Evolutionary conservation across 768 basidiomycete species (phyloP).

Genomic region (Boletus speciosus): DNA sequence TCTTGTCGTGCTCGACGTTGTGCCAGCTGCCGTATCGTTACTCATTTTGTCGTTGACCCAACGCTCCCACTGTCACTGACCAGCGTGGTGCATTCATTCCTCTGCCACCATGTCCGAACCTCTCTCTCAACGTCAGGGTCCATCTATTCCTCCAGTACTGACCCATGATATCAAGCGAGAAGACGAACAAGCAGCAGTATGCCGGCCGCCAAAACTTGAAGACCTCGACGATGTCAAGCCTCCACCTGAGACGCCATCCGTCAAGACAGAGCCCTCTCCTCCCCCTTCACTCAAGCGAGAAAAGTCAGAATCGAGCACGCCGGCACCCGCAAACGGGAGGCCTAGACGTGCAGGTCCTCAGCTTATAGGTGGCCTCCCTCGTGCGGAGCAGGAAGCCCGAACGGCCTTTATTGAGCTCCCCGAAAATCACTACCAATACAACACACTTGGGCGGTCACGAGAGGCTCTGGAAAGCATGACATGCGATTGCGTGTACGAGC

Average conservation of each 20-base stretch:
- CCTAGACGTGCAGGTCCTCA: constrained; percentile 46
- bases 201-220: constrained; percentile 14
- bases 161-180: constrained; percentile 13
- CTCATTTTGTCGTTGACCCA: constrained; percentile 23
- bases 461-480: constrained; percentile 91
- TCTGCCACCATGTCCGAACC: constrained; percentile 30
- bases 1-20: constrained; percentile 21
- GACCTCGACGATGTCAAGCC: constrained; percentile 24
- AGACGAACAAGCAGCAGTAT: constrained; percentile 5
- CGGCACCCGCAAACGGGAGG: constrained; percentile 34
- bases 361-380: constrained; percentile 78
- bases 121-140: constrained; percentile 29
- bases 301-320: constrained; percentile 34
- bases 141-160: constrained; percentile 13
- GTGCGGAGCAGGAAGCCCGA: constrained; percentile 70
- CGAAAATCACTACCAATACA: constrained; percentile 84
- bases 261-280: constrained; percentile 30
- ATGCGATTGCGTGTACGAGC: constrained; percentile 87
- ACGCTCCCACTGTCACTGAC: constrained; percentile 15
- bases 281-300: constrained; percentile 31
- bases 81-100: constrained; percentile 11
- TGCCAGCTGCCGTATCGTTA: constrained; percentile 15
- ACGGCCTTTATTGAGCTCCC: constrained; percentile 68
- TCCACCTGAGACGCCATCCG: constrained; percentile 27
- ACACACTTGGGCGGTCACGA: constrained; percentile 79